Evolutionary conservation across 2,329 filamentous ascomycete genomes (phyloP), one percentile per base, ranked within the genome.

Genomic region (Ramularia collo-cygni): DNA sequence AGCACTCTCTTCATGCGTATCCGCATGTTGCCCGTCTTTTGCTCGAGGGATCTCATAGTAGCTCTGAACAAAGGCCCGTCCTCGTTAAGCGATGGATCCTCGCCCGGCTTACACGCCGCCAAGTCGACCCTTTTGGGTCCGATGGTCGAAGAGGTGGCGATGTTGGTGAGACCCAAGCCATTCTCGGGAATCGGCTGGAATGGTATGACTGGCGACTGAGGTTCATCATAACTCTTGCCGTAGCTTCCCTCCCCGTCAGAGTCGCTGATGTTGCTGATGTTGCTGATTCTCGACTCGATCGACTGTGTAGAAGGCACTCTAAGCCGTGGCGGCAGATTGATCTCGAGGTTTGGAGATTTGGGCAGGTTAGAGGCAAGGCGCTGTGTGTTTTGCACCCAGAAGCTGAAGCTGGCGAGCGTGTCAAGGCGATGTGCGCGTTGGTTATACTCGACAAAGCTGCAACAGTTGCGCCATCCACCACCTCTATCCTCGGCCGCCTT

Each of bases 391-490:
- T 90, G 77, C 43, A 96, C 88, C 83, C 87, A 98, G 61, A 95
- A 96, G 4, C 86, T 88, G 66, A 98, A 96, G 60, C 81, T 89
- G 10, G 86, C 89, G 38, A 98, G 74, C 3, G 88, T 90, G 53
- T 93, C 80, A 44, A 98, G 68, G 48, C 83, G 79, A 65, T 98
- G 92, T 24, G 88, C 87, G 52, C 90, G 79, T 59, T 92, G 84
- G 64, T 98, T 89, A 60, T 98, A 98, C 64, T 98, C 92, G 53
- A 96, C 83, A 65, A 98, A 95, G 62, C 87, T 95, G 72, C 92
- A 96, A 54, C 83, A 85, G 59, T 93, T 96, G 58, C 87, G 85
- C 90, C 92, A 98, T 31, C 92, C 92, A 42, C 88, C 87, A 19
- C 85, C 85, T 55, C 78, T 79, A 60, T 95, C 89, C 59, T 95